Conservation (phyloP, 345 rosid genomes). For the Arabis hirsuta region DNA sequence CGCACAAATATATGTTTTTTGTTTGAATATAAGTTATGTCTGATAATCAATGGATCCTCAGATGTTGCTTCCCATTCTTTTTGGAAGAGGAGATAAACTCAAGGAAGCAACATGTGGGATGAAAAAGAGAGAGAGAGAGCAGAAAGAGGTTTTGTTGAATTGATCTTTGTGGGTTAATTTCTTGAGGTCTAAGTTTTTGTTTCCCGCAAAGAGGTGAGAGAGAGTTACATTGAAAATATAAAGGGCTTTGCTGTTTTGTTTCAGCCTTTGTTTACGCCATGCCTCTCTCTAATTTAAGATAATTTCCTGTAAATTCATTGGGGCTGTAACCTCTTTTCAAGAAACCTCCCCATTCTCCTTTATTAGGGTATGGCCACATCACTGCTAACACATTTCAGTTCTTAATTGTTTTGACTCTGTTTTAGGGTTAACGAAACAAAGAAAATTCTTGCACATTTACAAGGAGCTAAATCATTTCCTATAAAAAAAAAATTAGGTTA, state of each 20-base stretch:
- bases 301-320: constrained; percentile 24
- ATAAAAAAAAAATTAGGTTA: background rate
- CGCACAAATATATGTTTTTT: constrained; percentile 2
- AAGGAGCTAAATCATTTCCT: constrained; percentile 4
- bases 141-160: constrained; percentile 33
- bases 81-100: constrained; percentile 4
- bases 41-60: constrained; percentile 39
- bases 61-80: constrained; percentile 35
- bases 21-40: constrained; percentile 24
- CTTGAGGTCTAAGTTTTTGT: constrained; percentile 36
- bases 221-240: constrained; percentile 37
- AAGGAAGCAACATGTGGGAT: constrained; percentile 43
- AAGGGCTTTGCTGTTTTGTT: constrained; percentile 38
- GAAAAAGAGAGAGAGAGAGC: constrained; percentile 32
- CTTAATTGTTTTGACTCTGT: constrained; percentile 31
- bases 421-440: constrained; percentile 16
- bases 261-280: constrained; percentile 41
- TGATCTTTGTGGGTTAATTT: constrained; percentile 23
- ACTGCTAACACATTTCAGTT: constrained; percentile 33
- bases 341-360: constrained; percentile 28
- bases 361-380: constrained; percentile 38
- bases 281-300: constrained; percentile 40
- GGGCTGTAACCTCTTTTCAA: constrained; percentile 28
- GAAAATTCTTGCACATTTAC: constrained; percentile 6
- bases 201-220: constrained; percentile 35